phyloP scores from a whole-genome alignment of 2,329 filamentous ascomycete genomes.

The Pestalotiopsis sp. region DNA sequence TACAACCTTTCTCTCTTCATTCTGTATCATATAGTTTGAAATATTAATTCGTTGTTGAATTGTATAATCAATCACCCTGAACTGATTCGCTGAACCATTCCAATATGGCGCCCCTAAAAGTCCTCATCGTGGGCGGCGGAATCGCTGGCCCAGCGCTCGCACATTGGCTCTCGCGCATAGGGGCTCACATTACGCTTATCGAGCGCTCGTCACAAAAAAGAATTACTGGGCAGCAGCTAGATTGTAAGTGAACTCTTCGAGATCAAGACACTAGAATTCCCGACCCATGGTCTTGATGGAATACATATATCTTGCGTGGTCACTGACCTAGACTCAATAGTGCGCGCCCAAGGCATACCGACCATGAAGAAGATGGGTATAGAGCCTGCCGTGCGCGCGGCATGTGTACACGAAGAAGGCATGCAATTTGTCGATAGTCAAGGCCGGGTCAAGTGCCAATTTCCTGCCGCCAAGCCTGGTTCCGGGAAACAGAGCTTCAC shows the following conservation, averaged over 20 bases:
- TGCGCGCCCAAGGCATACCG: slow-evolving; percentile 26
- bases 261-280: too few relatives aligned
- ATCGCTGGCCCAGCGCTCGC: slow-evolving; percentile 28
- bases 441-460: slow-evolving; percentile 40
- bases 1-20: too few relatives aligned
- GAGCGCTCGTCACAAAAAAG: slow-evolving; percentile 27
- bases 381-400: slow-evolving; percentile 19
- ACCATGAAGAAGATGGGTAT: slow-evolving; percentile 29
- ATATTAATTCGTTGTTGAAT: too few relatives aligned
- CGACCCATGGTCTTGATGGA: too few relatives aligned
- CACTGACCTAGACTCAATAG: not conserved
- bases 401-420: slow-evolving; percentile 49
- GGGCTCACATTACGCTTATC: slow-evolving; percentile 26
- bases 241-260: slow-evolving; percentile 11
- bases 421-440: slow-evolving; percentile 45
- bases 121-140: slow-evolving; percentile 21
- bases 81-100: too few relatives aligned
- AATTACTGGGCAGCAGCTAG: slow-evolving; percentile 28
- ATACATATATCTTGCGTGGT: too few relatives aligned
- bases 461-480: slow-evolving; percentile 42
- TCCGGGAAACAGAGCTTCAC: slow-evolving; percentile 48
- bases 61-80: too few relatives aligned
- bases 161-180: slow-evolving; percentile 25
- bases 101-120: slow-evolving; percentile 5
- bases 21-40: too few relatives aligned